A percentile compares a stretch with the other conserved stretches of the same genome.
These are phyloP conservation scores for Yamadazyma pseudoaaseri DNA, from an alignment of 1,139 yeast genomes.

Conservation along the genomic window DNA sequence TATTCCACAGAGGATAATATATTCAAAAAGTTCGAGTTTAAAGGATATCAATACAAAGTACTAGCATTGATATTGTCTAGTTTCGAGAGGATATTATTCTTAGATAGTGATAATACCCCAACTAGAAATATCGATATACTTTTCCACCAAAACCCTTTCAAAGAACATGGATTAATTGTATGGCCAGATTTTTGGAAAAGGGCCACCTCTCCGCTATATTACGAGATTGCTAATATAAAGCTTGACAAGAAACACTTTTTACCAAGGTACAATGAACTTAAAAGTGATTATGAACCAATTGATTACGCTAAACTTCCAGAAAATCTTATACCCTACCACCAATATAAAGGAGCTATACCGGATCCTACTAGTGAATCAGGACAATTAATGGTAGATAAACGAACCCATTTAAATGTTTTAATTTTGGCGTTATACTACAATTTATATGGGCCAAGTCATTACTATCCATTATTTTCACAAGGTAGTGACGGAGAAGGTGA, in stretches of 20 bases:
- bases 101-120: slow-evolving; percentile 79
- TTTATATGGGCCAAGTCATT: slow-evolving; percentile 73
- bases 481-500: slow-evolving; percentile 91
- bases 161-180: slow-evolving; percentile 34
- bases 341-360: slow-evolving; percentile 69
- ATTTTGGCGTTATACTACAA: slow-evolving; percentile 75
- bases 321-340: slow-evolving; percentile 56
- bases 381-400: slow-evolving; percentile 68
- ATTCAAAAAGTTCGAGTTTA: slow-evolving; percentile 19
- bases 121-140: slow-evolving; percentile 51
- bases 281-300: slow-evolving; percentile 13
- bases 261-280: slow-evolving; percentile 32
- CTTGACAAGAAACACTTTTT: slow-evolving; percentile 24
- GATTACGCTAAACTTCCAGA: slow-evolving; percentile 12
- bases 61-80: slow-evolving; percentile 72
- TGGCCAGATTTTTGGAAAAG: slow-evolving; percentile 53
- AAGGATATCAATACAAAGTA: slow-evolving; percentile 79
- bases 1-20: slow-evolving; percentile 27
- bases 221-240: slow-evolving; percentile 34
- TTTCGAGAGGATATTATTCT: slow-evolving; percentile 70
- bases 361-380: slow-evolving; percentile 85
- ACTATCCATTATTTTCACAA: slow-evolving; percentile 81
- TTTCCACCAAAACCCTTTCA: slow-evolving; percentile 30
- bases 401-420: slow-evolving; percentile 61
- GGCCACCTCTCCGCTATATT: slow-evolving; percentile 43